Conservation (phyloP, 2,329 filamentous ascomycete genomes). For the Ciborinia camelliae region DNA sequence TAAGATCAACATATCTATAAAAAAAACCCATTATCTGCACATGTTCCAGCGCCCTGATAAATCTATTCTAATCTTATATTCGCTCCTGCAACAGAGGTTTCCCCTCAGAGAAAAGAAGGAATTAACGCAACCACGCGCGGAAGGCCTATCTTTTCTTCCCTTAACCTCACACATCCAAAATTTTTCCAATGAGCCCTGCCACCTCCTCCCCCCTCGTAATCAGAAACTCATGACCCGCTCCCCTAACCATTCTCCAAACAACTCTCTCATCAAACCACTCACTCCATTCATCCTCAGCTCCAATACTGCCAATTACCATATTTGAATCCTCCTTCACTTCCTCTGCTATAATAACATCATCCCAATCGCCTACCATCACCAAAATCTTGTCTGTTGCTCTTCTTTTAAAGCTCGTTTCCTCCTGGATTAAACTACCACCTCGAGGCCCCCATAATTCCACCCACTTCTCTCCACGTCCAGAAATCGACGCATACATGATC, state of each 20-base stretch:
- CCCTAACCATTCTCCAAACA: constrained; percentile 50
- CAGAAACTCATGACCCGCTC: constrained; percentile 57
- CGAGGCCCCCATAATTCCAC: constrained; percentile 39
- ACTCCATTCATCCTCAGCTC: not conserved
- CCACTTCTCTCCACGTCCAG: constrained; percentile 52
- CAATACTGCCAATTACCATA: constrained; percentile 21
- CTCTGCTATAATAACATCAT: constrained; percentile 49
- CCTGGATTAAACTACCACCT: not conserved
- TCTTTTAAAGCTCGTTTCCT: constrained; percentile 32
- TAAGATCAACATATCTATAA: not conserved
- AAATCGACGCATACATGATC: constrained; percentile 52
- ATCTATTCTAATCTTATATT: not conserved
- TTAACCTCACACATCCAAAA: not conserved
- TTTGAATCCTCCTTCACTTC: constrained; percentile 38
- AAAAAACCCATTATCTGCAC: not conserved
- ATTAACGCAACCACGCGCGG: too few species aligned
- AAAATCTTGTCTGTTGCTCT: constrained; percentile 54
- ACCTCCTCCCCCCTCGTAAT: constrained; percentile 52
- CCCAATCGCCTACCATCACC: constrained; percentile 45
- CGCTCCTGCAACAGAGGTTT: not conserved
- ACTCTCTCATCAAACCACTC: constrained; percentile 41
- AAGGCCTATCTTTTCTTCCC: not conserved
- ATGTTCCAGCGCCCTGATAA: not conserved
- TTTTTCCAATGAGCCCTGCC: not conserved
- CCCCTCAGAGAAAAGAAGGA: too few species aligned